Evolutionary conservation across 2,329 filamentous ascomycete genomes (phyloP), one percentile per base, ranked within the genome.

Genomic region (Clarireedia homoeocarpa): DNA sequence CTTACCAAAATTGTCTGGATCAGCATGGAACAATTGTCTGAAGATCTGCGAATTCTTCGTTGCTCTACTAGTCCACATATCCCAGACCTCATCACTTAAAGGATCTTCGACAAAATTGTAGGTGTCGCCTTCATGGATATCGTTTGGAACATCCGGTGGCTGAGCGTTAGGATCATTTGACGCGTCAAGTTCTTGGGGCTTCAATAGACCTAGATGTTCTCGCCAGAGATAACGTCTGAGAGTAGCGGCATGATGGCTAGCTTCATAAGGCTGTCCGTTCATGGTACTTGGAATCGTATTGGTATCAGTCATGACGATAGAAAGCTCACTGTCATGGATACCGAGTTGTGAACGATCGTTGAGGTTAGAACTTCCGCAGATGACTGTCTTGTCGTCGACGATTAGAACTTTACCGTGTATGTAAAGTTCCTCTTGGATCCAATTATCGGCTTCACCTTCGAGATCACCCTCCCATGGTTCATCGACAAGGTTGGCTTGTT

Each of bases 361-460:
- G 65, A 96, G 78, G 71, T 96, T 97, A 61, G 88, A 89, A 26
- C 86, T 91, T 17, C 90, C 90, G 68, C 90, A 94, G 53, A 96
- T 83, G 1, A 88, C 90, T 48, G 90, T 80, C 53, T 84, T 83
- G 70, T 97, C 92, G 68, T 97, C 91, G 1, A 86, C 87, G 63
- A 96, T 92, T 62, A 94, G 79, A 38, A 96, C 78, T 74, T 97
- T 99, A 27, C 84, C 88, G 70, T 99, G 94, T 48, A 97, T 86
- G 70, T 99, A 99, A 2, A 97, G 80, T 71, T 99, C 92, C 70
- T 99, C 94, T 69, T 96, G 92, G 58, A 97, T 86, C 76, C 94
- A 95, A 68, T 95, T 89, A 53, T 86, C 80, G 56, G 91, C 86
- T 70, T 97, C 94, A 1, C 82, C 81, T 63, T 92, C 81, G 0